Conservation (phyloP, 2,329 filamentous ascomycete genomes). For the Macrophomina phaseolina region DNA sequence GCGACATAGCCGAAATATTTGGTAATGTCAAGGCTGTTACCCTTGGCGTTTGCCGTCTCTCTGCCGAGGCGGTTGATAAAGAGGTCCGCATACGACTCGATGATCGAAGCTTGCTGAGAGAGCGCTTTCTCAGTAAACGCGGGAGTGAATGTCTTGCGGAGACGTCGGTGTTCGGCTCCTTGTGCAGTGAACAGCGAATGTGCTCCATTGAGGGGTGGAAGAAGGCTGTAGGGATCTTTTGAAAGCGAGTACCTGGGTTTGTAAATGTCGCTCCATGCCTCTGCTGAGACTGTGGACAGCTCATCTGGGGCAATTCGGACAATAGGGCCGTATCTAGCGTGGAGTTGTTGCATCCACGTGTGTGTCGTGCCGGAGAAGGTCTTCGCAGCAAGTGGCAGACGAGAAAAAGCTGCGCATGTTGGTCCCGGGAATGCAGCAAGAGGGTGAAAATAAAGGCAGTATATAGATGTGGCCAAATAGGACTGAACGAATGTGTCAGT, state of each 20-base stretch:
- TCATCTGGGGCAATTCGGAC: slow-evolving; percentile 57
- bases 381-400: neutral
- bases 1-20: neutral
- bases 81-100: neutral
- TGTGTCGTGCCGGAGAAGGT: neutral
- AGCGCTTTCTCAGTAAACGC: neutral
- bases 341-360: slow-evolving; percentile 30
- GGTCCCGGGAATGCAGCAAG: slow-evolving; percentile 40
- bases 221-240: neutral
- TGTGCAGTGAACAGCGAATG: slow-evolving; percentile 8
- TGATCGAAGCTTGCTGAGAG: neutral
- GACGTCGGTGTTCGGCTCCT: neutral
- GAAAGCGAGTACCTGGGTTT: slow-evolving; percentile 27
- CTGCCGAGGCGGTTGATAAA: neutral
- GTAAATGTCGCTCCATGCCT: slow-evolving; percentile 53
- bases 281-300: slow-evolving; percentile 50
- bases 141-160: neutral
- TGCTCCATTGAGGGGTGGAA: slow-evolving; percentile 6
- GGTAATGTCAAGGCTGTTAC: neutral
- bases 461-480: slow-evolving; percentile 12
- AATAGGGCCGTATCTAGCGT: slow-evolving; percentile 45
- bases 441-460: slow-evolving; percentile 36
- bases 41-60: neutral
- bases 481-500: neutral
- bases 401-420: slow-evolving; percentile 38